Base-by-base conservation (phyloP, 106 monocot species). In the Narthecium ossifragum region DNA sequence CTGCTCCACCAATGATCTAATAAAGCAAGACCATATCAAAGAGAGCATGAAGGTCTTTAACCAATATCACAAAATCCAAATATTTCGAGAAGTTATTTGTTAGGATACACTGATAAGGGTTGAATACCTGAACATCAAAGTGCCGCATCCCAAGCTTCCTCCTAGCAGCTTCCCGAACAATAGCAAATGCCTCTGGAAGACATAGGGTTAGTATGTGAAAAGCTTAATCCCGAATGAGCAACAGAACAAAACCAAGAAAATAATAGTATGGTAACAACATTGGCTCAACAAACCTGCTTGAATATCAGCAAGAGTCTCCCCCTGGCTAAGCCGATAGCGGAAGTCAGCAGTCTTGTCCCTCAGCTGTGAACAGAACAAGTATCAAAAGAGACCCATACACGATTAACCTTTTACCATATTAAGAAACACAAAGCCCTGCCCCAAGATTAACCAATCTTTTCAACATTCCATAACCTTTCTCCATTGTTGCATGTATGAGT, bases 1-100 rank as follows among this genome's bases (percentile, higher is more conserved):
- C 98, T 9, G 98, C 98, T 30, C 98, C 98, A 40, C 98, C 91
- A 72, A 99, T 85, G 45, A 99, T 91, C 98, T 99, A 32, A 45
- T 20, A 21, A 23, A 64, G 37, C 5, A 34, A 59, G 51, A 12
- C 9, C 53, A 55, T 17, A 55, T 36, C 0, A n/a, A n/a, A n/a
- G n/a, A n/a, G n/a, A n/a, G n/a, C n/a, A n/a, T n/a, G n/a, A n/a
- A n/a, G n/a, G n/a, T n/a, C n/a, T n/a, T n/a, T n/a, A n/a, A n/a
- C n/a, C n/a, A n/a, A 52, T 30, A 18, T n/a, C 20, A 62, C 1
- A 45, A 39, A 3, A 29, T 2, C 6, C 5, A 1, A 37, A 55
- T 31, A 21, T 22, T 7, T 28, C 5, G 32, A 41, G 18, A 69
- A 26, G 50, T 18, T 53, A 31, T 12, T 50, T 36, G 8, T 32